Percentiles rank a stretch among this genome's conserved stretches.
Conservation (phyloP, 805 yeast genomes). For the Kuraishia hungarica region DNA sequence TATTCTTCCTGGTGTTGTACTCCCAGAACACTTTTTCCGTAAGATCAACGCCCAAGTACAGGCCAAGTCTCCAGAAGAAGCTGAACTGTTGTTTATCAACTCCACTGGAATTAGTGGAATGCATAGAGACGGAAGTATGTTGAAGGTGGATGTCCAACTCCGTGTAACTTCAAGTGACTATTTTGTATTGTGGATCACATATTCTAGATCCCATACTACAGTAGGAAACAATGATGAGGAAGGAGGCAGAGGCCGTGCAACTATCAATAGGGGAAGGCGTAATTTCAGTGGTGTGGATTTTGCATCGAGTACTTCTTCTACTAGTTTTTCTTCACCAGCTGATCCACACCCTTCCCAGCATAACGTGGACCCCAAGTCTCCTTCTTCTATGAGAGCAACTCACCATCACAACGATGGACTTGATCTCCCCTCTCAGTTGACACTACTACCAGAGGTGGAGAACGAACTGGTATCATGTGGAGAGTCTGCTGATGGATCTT, state of each 20-base stretch:
- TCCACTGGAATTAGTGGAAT: conserved; percentile 62
- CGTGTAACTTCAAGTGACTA: conserved; percentile 55
- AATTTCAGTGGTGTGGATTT: not conserved
- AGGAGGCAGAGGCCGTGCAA: not conserved
- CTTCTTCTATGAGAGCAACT: not conserved
- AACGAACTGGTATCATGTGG: conserved; percentile 22
- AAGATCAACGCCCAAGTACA: conserved; percentile 40
- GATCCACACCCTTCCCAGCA: not conserved
- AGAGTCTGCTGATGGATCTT: conserved; percentile 15
- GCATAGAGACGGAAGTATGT: conserved; percentile 59
- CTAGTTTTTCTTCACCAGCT: not conserved
- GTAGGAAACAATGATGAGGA: conserved; percentile 1
- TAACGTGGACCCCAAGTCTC: not conserved
- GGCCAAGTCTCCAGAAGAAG: conserved; percentile 25
- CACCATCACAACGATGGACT: conserved; percentile 4
- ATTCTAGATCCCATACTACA: conserved; percentile 39
- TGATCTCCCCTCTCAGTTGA: conserved; percentile 46
- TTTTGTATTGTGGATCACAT: conserved; percentile 78
- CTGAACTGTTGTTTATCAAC: conserved; percentile 42
- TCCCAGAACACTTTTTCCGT: conserved; percentile 89
- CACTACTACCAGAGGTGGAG: conserved; percentile 31
- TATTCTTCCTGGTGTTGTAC: conserved; percentile 59
- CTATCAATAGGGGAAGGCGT: not conserved
- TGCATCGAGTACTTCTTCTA: not conserved
- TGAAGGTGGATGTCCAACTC: conserved; percentile 73